Conservation (phyloP, 345 rosid genomes). For the Lumnitzera littorea region DNA sequence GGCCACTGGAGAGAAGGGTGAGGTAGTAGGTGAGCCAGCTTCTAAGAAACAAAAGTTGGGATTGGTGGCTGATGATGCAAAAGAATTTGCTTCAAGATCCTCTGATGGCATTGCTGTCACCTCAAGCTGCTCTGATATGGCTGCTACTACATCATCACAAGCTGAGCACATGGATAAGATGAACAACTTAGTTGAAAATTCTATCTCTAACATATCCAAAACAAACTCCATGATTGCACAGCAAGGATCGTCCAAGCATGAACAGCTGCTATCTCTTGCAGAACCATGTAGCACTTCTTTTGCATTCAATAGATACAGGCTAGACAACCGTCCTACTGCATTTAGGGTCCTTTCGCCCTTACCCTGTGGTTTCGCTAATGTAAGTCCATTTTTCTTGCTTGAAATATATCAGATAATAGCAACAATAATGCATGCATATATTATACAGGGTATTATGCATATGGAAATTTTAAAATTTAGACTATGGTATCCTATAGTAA, state of each 20-base stretch:
- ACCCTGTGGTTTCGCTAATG: slow-evolving; percentile 72
- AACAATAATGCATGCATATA: background rate
- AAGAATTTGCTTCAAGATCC: slow-evolving; percentile 19
- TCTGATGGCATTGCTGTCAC: slow-evolving; percentile 28
- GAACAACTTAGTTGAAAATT: slow-evolving; percentile 34
- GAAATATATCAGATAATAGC: background rate
- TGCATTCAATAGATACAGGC: slow-evolving; percentile 53
- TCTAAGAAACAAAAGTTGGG: slow-evolving; percentile 56
- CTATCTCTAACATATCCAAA: slow-evolving; percentile 26
- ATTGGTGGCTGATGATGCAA: slow-evolving; percentile 28
- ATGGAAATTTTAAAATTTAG: background rate
- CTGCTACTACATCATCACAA: slow-evolving; percentile 24
- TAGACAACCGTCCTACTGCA: slow-evolving; percentile 77
- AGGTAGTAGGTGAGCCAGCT: slow-evolving; percentile 46
- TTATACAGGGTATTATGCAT: background rate
- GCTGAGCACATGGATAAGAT: slow-evolving; percentile 28
- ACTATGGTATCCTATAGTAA: no score
- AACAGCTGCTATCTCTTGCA: slow-evolving; percentile 32
- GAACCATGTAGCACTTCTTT: slow-evolving; percentile 28
- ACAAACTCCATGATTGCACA: slow-evolving; percentile 20
- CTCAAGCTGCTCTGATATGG: slow-evolving; percentile 27
- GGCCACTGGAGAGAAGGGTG: slow-evolving; percentile 68
- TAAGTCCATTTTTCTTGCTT: slow-evolving; percentile 29
- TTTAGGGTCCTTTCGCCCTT: slow-evolving; percentile 70
- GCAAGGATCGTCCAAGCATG: slow-evolving; percentile 30